phyloP scores from a whole-genome alignment of 2,329 filamentous ascomycete species.

The Colletotrichum sp. region DNA sequence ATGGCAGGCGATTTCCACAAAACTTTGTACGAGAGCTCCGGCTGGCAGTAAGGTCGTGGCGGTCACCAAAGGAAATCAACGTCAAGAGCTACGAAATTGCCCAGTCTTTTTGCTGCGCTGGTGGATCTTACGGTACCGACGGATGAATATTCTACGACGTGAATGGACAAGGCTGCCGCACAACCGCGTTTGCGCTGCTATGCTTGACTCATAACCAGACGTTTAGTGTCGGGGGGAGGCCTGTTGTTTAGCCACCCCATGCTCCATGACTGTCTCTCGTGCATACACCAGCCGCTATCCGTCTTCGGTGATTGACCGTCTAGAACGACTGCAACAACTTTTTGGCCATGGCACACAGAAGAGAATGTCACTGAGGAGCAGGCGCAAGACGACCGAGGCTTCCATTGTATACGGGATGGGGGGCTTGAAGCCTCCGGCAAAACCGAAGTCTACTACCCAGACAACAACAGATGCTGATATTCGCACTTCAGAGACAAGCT shows the following conservation, averaged over 20 bases:
- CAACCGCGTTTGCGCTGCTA: slow-evolving; percentile 8
- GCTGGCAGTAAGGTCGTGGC: not conserved
- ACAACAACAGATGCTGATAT: not conserved
- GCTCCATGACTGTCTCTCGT: not conserved
- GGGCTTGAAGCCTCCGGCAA: not conserved
- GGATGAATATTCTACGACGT: slow-evolving; percentile 5
- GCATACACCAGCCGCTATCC: not conserved
- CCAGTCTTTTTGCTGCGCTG: not conserved
- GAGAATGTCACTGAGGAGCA: not conserved
- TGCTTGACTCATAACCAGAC: slow-evolving; percentile 19
- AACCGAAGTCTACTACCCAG: not conserved
- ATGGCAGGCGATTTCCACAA: not conserved
- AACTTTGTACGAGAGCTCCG: not conserved
- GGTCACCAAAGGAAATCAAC: not conserved
- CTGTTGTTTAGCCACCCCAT: slow-evolving; percentile 15
- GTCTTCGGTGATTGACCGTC: slow-evolving; percentile 16
- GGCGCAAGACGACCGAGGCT: not conserved
- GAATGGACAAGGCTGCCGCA: slow-evolving; percentile 18
- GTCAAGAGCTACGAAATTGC: not conserved
- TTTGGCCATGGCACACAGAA: not conserved
- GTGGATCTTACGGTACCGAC: not conserved
- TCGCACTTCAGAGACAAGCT: not conserved
- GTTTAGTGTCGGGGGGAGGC: slow-evolving; percentile 11
- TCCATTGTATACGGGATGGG: not conserved
- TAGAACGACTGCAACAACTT: not conserved